Conservation (phyloP, 768 basidiomycete genomes). For the Mrakia frigida region DNA sequence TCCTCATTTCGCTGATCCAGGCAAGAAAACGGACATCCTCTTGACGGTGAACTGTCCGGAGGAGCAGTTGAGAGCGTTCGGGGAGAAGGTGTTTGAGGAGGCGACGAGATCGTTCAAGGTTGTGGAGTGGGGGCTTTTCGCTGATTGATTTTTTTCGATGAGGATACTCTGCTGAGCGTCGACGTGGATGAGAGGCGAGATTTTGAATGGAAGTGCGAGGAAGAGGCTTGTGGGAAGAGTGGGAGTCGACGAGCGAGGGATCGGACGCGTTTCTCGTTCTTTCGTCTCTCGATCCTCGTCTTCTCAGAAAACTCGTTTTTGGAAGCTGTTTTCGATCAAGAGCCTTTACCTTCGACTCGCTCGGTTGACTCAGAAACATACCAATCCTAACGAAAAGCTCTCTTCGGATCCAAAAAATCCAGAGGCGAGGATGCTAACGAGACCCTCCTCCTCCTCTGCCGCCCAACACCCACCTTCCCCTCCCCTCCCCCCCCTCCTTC, state of each 20-base stretch:
- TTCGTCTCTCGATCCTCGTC: no score
- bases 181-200: no score
- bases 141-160: conserved; percentile 12
- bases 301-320: no score
- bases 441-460: neutral
- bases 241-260: no score
- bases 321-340: no score
- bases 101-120: conserved; percentile 23
- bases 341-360: no score
- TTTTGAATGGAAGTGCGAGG: no score
- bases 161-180: neutral
- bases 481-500: neutral
- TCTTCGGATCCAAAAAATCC: neutral
- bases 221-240: no score
- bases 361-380: no score
- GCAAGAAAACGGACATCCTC: conserved; percentile 71
- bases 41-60: conserved; percentile 74
- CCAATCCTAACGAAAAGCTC: neutral
- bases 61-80: conserved; percentile 48
- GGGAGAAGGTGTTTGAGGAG: conserved; percentile 9
- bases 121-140: conserved; percentile 26
- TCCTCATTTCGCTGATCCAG: neutral
- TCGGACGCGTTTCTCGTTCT: no score
- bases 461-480: neutral
- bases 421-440: neutral